These are phyloP conservation scores for Hypoxylon fuscum DNA, from an alignment of 495 filamentous ascomycete species.

Conservation along the genomic window DNA sequence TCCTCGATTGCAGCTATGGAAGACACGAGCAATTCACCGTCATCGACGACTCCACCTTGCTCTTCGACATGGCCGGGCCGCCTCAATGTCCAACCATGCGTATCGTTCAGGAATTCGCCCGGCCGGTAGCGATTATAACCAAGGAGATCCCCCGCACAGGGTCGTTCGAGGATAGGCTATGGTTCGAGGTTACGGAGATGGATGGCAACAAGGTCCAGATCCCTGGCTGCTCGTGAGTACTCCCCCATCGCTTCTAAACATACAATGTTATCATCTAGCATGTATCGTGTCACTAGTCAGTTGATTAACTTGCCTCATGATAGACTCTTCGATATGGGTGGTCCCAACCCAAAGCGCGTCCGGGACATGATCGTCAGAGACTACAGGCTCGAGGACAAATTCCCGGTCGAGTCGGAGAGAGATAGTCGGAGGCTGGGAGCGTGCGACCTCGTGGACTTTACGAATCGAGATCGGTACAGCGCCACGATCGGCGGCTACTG, in stretches of 20 bases:
- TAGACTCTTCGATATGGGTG: neutral
- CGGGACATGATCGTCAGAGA: constrained; percentile 31
- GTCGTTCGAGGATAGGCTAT: constrained; percentile 18
- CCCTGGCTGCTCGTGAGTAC: constrained; percentile 28
- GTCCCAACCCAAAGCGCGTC: constrained; percentile 19
- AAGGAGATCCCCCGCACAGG: constrained; percentile 3
- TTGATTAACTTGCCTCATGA: constrained; percentile 4
- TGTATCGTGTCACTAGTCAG: neutral
- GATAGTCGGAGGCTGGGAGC: too few species aligned
- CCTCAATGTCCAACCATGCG: constrained; percentile 21
- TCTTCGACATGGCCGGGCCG: constrained; percentile 6
- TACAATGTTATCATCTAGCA: neutral
- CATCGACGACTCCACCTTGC: constrained; percentile 26
- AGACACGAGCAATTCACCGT: constrained; percentile 23
- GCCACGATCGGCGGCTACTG: constrained; percentile 9
- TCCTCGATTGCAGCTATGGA: constrained; percentile 25
- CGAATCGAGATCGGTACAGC: neutral
- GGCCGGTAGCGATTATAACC: constrained; percentile 27
- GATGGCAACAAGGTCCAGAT: constrained; percentile 18
- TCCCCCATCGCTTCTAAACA: neutral
- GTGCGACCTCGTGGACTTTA: too few species aligned
- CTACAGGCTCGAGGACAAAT: constrained; percentile 13
- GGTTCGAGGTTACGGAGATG: constrained; percentile 33
- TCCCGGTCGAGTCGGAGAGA: constrained; percentile 14
- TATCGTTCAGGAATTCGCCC: constrained; percentile 27